A percentile compares a stretch with the other conserved stretches of the same genome.
phyloP scores from a whole-genome alignment of 352 stramenopile species.

The Aphanomyces cochlioides region DNA sequence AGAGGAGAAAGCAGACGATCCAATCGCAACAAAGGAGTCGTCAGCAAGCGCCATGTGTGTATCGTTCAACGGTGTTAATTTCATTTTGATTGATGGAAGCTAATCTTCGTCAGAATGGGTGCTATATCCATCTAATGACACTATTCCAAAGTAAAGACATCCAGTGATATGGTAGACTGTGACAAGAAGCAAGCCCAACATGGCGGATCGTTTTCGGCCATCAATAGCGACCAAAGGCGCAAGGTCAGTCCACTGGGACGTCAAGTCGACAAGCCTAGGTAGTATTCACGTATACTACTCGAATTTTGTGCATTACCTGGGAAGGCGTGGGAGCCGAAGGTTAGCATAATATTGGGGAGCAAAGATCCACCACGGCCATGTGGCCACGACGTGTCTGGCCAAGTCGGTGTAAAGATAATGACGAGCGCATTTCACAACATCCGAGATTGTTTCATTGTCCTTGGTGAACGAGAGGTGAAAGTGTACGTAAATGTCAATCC shows the following conservation, averaged over 20 bases:
- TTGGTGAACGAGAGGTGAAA: slow-evolving; percentile 7
- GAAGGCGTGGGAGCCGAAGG: slow-evolving; percentile 6
- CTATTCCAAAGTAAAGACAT: slow-evolving; percentile 9
- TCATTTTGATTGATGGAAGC: not conserved
- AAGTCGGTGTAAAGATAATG: not conserved
- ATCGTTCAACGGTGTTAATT: slow-evolving; percentile 1
- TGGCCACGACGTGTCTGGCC: not conserved
- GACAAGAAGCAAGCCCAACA: slow-evolving; percentile 6
- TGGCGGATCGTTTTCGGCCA: slow-evolving; percentile 5
- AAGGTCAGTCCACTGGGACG: not conserved
- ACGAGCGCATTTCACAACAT: not conserved
- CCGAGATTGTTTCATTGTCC: not conserved
- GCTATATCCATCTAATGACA: not conserved
- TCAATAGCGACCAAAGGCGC: not conserved
- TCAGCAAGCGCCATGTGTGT: slow-evolving; percentile 7
- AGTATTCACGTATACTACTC: not conserved
- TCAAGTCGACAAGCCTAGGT: slow-evolving; percentile 2
- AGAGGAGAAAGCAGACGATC: not conserved
- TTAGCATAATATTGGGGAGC: not conserved
- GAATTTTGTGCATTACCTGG: not conserved
- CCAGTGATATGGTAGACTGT: slow-evolving; percentile 1
- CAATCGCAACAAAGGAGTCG: not conserved
- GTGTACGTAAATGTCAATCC: slow-evolving; percentile 12
- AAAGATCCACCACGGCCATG: not conserved
- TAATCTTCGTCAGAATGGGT: not conserved